phyloP scores from a whole-genome alignment of 164 flowering plant species.

The Vitis cinerea region DNA sequence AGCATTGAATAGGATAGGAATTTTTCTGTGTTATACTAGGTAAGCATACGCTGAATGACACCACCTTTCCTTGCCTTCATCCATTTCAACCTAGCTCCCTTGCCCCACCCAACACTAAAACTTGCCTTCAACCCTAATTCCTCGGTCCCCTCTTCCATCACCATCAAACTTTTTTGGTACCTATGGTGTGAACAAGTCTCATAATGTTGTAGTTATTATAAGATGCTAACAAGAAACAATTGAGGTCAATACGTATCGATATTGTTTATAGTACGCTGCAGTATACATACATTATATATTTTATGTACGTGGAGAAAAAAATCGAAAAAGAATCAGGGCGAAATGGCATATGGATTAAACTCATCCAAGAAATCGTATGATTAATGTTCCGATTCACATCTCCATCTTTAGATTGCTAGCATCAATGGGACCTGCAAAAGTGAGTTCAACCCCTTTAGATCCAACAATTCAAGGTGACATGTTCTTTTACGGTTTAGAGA shows the following conservation, averaged over 20 bases:
- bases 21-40: too few relatives aligned
- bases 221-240: conserved; percentile 4
- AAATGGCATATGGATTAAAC: conserved; percentile 13
- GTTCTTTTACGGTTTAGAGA: background rate
- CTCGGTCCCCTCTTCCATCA: conserved; percentile 10
- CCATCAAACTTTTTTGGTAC: conserved; percentile 1
- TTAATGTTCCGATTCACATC: conserved; percentile 31
- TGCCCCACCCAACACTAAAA: background rate
- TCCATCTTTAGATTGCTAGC: conserved; percentile 56
- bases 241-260: conserved; percentile 16
- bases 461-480: background rate
- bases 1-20: too few relatives aligned
- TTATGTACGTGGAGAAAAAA: conserved; percentile 17
- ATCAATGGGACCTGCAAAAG: conserved; percentile 53
- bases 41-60: too few relatives aligned
- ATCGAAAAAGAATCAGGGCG: conserved; percentile 23
- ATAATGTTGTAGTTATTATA: background rate
- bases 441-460: background rate
- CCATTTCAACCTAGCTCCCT: background rate
- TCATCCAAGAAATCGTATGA: conserved; percentile 18
- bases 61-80: conserved; percentile 2
- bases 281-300: conserved; percentile 39
- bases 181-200: background rate
- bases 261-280: conserved; percentile 28
- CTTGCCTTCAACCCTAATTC: conserved; percentile 2